Base-by-base conservation (phyloP, 2,329 filamentous ascomycete species). In the Chrysoporthe deuterocubensis region DNA sequence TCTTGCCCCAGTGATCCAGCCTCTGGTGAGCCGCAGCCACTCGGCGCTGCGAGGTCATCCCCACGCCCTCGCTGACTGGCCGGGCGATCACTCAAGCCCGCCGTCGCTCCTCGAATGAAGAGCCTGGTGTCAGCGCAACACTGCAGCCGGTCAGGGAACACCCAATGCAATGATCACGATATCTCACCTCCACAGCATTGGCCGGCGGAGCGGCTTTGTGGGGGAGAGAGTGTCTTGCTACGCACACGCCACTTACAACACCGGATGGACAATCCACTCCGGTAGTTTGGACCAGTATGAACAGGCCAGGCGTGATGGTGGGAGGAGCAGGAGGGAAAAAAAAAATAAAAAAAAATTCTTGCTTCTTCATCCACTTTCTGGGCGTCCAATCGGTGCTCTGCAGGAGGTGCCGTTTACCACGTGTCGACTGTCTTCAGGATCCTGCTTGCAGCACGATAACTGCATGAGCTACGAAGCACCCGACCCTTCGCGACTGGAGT, bases 81-180 rank as follows among this genome's bases (percentile, higher is more conserved):
- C 43, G n/a, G 61, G 56, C 57, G 65, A 62, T 64, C 60, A 67
- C 62, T 54, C 62, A 54, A 60, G 50, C 50, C 65, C 65, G 58
- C 50, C 43, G 52, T 40, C 16, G 40, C 37, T 50, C 58, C 26
- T 67, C 62, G 68, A 67, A 69, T 67, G 57, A 64, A 62, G 56
- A 16, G 40, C 65, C 57, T 58, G 32, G 58, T 65, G 68, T 69
- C 65, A 69, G 68, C 68, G 62, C 65, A 54, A 57, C 40, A 62
- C 56, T 69, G 68, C 68, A 69, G 68, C 65, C 68, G 68, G 68
- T 67, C 43, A 68, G 26, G 42, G 62, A 63, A 46, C 68, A 68
- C 70, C 71, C 69, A 62, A 63, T 61, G 72, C 65, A 68, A 74
- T 74, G 81, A 73, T 81, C 80, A 70, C 83, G 81, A 71, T 83